These are phyloP conservation scores for Colletotrichum gigasporum DNA, from an alignment of 2,329 filamentous ascomycete genomes.

Conservation along the genomic window DNA sequence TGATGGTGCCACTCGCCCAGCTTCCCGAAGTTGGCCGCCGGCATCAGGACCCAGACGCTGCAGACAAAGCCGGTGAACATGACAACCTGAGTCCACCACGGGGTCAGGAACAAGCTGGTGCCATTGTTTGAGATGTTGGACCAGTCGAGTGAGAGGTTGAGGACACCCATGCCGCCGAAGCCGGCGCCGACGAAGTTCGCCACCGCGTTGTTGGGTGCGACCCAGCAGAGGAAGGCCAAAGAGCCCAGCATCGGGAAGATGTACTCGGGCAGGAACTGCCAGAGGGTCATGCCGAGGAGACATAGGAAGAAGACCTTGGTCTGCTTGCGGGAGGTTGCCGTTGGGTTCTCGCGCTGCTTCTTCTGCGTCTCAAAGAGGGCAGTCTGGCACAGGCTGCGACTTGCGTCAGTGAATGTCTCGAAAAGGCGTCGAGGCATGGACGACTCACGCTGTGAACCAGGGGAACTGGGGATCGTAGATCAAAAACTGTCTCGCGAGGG, in stretches of 20 bases:
- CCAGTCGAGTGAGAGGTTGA: conserved; percentile 68
- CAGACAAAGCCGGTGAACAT: conserved; percentile 63
- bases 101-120: conserved; percentile 63
- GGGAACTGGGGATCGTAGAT: conserved; percentile 64
- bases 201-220: conserved; percentile 65
- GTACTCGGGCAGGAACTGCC: conserved; percentile 27
- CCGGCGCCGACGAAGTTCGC: conserved; percentile 71
- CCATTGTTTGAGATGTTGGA: conserved; percentile 51
- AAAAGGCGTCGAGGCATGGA: neutral
- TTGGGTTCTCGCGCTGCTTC: conserved; percentile 60
- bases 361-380: conserved; percentile 67
- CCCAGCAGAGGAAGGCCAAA: conserved; percentile 67
- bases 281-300: conserved; percentile 56
- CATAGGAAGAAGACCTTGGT: conserved; percentile 66
- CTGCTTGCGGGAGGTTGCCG: conserved; percentile 58
- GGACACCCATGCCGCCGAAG: conserved; percentile 64
- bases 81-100: conserved; percentile 59
- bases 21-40: conserved; percentile 66
- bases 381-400: conserved; percentile 56
- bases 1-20: conserved; percentile 57
- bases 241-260: conserved; percentile 27
- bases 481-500: conserved; percentile 64
- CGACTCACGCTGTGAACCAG: conserved; percentile 19
- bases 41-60: conserved; percentile 67
- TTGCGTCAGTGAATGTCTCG: neutral